phyloP scores from a whole-genome alignment of 2,329 filamentous ascomycete species.

The Mycosphaerella sp. region DNA sequence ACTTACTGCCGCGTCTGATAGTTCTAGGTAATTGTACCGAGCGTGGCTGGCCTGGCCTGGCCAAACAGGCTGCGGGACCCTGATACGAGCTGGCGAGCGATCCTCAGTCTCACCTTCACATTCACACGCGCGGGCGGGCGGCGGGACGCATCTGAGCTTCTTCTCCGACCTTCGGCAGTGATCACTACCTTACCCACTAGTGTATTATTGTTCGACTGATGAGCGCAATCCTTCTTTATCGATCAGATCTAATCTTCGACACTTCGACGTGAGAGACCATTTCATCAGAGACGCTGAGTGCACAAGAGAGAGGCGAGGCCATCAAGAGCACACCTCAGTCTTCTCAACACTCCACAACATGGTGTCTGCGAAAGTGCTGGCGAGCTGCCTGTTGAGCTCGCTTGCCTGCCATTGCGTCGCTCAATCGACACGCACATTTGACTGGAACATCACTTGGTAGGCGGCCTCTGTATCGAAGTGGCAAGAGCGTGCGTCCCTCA shows the following conservation, averaged over 20 bases:
- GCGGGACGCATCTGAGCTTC: neutral
- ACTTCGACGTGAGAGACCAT: neutral
- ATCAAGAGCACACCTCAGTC: neutral
- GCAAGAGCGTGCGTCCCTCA: neutral
- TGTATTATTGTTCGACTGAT: neutral
- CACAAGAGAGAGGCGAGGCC: neutral
- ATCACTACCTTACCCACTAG: too few species aligned
- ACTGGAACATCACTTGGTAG: constrained; percentile 43
- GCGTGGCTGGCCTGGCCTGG: too few species aligned
- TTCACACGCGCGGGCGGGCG: neutral
- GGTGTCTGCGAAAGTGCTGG: neutral
- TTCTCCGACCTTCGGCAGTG: constrained; percentile 2
- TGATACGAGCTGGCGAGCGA: neutral
- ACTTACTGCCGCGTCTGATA: neutral
- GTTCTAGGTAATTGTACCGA: too few species aligned
- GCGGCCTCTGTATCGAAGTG: constrained; percentile 21
- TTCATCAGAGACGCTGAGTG: neutral
- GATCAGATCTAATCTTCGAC: constrained; percentile 9
- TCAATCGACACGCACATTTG: constrained; percentile 18
- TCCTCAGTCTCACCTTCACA: too few species aligned
- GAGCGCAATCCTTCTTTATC: constrained; percentile 3
- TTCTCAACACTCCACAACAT: neutral
- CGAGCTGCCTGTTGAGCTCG: constrained; percentile 7
- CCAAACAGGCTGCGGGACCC: too few species aligned
- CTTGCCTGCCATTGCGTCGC: constrained; percentile 14